phyloP scores from a whole-genome alignment of 371 early-diverging fungal species.

The Lichtheimia hyalospora region DNA sequence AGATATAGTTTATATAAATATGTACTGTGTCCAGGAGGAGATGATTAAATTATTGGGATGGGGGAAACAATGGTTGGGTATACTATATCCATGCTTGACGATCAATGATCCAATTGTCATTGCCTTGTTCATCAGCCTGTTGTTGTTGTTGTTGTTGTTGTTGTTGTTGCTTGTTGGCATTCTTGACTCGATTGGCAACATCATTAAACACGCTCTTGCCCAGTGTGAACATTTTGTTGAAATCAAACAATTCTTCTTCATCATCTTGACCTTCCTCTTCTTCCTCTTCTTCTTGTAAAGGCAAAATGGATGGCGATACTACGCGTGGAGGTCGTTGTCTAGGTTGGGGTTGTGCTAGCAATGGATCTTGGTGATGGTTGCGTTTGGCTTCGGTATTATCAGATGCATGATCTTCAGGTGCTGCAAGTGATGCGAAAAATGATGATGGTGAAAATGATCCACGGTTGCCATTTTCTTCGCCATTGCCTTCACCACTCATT shows the following conservation, averaged over 20 bases:
- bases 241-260: conserved; percentile 41
- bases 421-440: conserved; percentile 32
- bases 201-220: conserved; percentile 46
- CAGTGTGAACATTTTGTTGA: conserved; percentile 39
- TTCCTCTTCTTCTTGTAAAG: conserved; percentile 12
- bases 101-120: conserved; percentile 13
- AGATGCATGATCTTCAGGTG: neutral
- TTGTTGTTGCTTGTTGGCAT: conserved; percentile 12
- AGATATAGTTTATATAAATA: neutral
- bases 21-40: neutral
- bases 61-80: neutral
- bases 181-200: conserved; percentile 31
- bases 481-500: conserved; percentile 12
- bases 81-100: conserved; percentile 16
- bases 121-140: conserved; percentile 1
- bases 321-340: too few species aligned
- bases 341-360: neutral
- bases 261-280: conserved; percentile 15
- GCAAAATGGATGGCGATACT: neutral
- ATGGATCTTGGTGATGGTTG: neutral
- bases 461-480: conserved; percentile 4
- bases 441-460: conserved; percentile 30
- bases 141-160: conserved; percentile 2
- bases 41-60: neutral
- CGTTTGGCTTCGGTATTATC: neutral